Evolutionary conservation across 2,329 filamentous ascomycete genomes (phyloP), one percentile per base, ranked within the genome.

Genomic region (Pseudopyrenochaeta lycopersici): DNA sequence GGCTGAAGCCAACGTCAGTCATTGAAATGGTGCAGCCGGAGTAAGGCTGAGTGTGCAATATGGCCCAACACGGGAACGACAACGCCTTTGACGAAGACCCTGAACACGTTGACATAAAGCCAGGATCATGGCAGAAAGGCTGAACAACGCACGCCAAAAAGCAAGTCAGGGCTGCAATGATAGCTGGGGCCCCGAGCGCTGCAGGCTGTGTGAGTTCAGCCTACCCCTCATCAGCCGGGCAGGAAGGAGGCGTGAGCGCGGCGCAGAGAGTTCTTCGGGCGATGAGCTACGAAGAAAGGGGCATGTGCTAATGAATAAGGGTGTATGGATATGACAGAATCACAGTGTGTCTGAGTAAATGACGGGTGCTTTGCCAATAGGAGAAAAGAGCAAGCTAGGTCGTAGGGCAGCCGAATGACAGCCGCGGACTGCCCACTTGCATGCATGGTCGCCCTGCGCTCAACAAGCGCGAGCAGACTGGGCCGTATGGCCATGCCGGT

Each of bases 341-440:
- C 23, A 27, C 23, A 27, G 4, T 9, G 9, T 5, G 23, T 27
- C 23, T 9, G 23, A 38, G 7, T 38, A 17, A 10, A 20, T 29
- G 29, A 42, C 29, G 46, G 49, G 36, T 35, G 60, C 52, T 47
- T 27, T 9, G 23, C 61, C 63, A 66, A 66, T 69, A 64, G 66
- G 64, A 67, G 60, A 65, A 69, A 67, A 68, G 53, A 46, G 56
- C 51, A 48, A 50, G 51, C 49, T 32, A 14, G 35, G 53, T 50
- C n/a, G 56, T 68, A 69, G 65, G 64, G 67, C 67, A 67, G 64
- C 57, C 65, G 64, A 66, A 69, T 67, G 57, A 48, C 54, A 60
- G 60, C 45, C 54, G 60, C 44, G 49, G 32, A 45, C 49, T 27
- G 23, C 23, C 23, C 23, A 27, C 23, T 27, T 27, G 23, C 56